Evolutionary conservation across 306 rosid species (phyloP).

Genomic region (Cucurbita pepo): DNA sequence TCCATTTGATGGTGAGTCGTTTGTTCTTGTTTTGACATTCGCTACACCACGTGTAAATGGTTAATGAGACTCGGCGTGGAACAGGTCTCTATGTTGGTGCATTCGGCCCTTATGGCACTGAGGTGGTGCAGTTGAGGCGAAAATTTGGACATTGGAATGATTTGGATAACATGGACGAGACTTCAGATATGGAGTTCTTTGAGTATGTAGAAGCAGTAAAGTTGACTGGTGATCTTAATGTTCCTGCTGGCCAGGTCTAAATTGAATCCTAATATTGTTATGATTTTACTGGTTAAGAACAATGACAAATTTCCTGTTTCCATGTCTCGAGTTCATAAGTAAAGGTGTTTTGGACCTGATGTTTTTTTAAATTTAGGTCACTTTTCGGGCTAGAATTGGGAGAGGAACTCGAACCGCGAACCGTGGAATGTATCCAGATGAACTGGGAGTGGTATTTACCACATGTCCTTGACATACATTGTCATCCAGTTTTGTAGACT

Average conservation of each 20-base stretch:
- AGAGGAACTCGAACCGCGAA: conserved; percentile 43
- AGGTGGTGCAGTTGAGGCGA: conserved; percentile 76
- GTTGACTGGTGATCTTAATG: conserved; percentile 90
- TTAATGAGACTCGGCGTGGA: conserved; percentile 14
- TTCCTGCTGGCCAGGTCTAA: conserved; percentile 92
- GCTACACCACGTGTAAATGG: not conserved
- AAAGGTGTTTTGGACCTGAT: not conserved
- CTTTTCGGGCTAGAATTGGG: conserved; percentile 96
- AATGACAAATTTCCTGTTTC: not conserved
- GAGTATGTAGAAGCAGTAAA: conserved; percentile 98
- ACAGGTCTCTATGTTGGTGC: conserved; percentile 92
- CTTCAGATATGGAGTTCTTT: conserved; percentile 68
- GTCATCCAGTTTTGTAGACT: not conserved
- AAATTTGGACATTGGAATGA: conserved; percentile 88
- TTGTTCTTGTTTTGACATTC: not conserved
- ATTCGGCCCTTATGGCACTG: conserved; percentile 88
- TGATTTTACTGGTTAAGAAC: not conserved
- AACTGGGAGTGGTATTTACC: conserved; percentile 89
- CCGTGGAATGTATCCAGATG: conserved; percentile 93
- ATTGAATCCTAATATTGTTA: conserved; percentile 8
- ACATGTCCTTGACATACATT: not conserved
- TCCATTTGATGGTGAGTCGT: conserved; percentile 66
- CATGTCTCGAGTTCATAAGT: not conserved
- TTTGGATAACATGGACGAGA: conserved; percentile 19
- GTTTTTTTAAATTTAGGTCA: conserved; percentile 37